Conservation (phyloP, 1,284 basidiomycete species). For the Leccinum solheimii region DNA sequence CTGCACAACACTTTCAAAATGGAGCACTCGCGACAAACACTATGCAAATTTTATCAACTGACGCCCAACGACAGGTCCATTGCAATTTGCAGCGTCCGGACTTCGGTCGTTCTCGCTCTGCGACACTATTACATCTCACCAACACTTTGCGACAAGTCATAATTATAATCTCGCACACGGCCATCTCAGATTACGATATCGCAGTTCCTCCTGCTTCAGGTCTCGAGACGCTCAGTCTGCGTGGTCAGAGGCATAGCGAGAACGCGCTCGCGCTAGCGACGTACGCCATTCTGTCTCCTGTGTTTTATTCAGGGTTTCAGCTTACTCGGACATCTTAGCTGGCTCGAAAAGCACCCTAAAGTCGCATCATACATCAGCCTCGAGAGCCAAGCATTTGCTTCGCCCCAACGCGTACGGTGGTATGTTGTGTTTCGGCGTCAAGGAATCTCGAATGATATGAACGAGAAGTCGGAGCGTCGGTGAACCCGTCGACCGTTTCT, state of each 20-base stretch:
- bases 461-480: background rate
- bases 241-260: slow-evolving; percentile 73
- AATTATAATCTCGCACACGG: too few species aligned
- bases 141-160: too few species aligned
- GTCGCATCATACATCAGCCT: slow-evolving; percentile 81
- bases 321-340: slow-evolving; percentile 35
- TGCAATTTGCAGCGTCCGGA: too few species aligned
- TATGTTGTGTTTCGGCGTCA: slow-evolving; percentile 81
- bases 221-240: slow-evolving; percentile 82
- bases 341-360: slow-evolving; percentile 69
- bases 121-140: too few species aligned
- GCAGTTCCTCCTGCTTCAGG: slow-evolving; percentile 75
- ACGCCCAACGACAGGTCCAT: too few species aligned
- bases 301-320: background rate
- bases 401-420: slow-evolving; percentile 69
- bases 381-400: slow-evolving; percentile 55
- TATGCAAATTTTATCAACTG: too few species aligned
- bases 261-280: slow-evolving; percentile 76
- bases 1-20: too few species aligned
- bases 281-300: slow-evolving; percentile 33
- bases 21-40: too few species aligned
- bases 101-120: too few species aligned
- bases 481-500: background rate
- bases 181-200: too few species aligned
- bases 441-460: slow-evolving; percentile 36